These are phyloP conservation scores for Hypoxylon sp. DNA, from an alignment of 2,329 filamentous ascomycete genomes.

Conservation along the genomic window DNA sequence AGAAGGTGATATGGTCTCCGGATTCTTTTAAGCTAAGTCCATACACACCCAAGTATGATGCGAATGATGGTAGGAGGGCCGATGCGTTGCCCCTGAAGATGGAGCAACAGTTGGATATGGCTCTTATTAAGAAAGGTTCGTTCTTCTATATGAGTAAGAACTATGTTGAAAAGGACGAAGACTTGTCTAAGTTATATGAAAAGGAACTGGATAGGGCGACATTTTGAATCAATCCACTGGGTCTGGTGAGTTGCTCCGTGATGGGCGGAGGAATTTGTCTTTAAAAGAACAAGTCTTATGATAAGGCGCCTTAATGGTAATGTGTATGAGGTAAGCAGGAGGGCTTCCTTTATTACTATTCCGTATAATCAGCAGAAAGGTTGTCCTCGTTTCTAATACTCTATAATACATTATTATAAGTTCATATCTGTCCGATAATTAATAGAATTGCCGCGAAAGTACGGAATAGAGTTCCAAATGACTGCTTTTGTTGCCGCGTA, in stretches of 20 bases:
- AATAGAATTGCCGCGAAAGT: too few relatives aligned
- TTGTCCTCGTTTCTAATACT: too few relatives aligned
- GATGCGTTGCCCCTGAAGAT: conserved; percentile 11
- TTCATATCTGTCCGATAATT: too few relatives aligned
- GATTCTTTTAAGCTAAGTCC: background rate
- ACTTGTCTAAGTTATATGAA: conserved; percentile 20
- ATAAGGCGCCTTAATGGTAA: too few relatives aligned
- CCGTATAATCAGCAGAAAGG: too few relatives aligned
- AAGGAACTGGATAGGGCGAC: conserved; percentile 20
- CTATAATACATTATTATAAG: too few relatives aligned
- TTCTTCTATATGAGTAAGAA: conserved; percentile 29
- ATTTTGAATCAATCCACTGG: conserved; percentile 9
- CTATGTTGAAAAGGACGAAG: conserved; percentile 15
- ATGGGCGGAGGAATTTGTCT: background rate
- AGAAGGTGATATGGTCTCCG: background rate
- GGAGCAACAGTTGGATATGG: conserved; percentile 30
- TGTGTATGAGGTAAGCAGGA: too few relatives aligned
- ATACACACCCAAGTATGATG: background rate
- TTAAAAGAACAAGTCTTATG: too few relatives aligned
- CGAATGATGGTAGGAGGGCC: background rate
- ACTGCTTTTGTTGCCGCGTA: too few relatives aligned
- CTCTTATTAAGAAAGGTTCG: conserved; percentile 13
- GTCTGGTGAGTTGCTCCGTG: background rate
- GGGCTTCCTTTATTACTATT: too few relatives aligned
- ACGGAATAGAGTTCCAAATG: too few relatives aligned